These are phyloP conservation scores for Suillus plorans DNA, from an alignment of 768 basidiomycete species.

Conservation along the genomic window DNA sequence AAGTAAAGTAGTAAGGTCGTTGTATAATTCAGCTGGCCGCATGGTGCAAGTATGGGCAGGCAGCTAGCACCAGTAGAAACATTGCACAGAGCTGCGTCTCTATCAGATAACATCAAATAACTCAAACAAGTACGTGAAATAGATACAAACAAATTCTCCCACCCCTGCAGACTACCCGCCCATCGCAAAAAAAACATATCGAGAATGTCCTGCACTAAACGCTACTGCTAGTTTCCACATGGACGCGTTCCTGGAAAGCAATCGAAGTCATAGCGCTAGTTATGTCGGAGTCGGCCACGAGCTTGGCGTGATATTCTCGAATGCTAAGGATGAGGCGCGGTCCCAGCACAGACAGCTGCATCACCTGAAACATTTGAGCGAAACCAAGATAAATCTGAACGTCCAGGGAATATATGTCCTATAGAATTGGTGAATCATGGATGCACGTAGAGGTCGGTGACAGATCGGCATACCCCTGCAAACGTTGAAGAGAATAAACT, in stretches of 20 bases:
- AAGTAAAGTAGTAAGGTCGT: too few species aligned
- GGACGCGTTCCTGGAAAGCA: background rate
- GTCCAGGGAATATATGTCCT: background rate
- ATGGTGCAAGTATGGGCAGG: too few species aligned
- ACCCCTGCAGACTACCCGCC: too few species aligned
- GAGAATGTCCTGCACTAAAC: background rate
- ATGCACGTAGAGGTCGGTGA: background rate
- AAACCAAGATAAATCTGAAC: background rate
- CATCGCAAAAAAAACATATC: background rate
- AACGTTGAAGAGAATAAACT: background rate
- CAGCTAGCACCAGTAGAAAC: too few species aligned
- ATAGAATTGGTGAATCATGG: background rate
- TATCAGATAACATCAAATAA: too few species aligned
- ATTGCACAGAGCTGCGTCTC: too few species aligned
- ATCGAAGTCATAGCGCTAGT: background rate
- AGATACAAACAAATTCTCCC: too few species aligned
- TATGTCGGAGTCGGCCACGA: background rate
- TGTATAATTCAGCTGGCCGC: too few species aligned
- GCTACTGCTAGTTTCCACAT: background rate
- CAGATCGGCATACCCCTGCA: background rate
- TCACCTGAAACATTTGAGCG: background rate
- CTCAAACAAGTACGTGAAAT: too few species aligned
- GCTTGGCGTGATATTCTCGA: background rate
- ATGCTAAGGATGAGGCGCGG: background rate
- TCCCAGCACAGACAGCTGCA: background rate